These are phyloP conservation scores for Takakia lepidozioides DNA, from an alignment of 225 moss, liverwort and hornwort genomes.

Conservation along the genomic window DNA sequence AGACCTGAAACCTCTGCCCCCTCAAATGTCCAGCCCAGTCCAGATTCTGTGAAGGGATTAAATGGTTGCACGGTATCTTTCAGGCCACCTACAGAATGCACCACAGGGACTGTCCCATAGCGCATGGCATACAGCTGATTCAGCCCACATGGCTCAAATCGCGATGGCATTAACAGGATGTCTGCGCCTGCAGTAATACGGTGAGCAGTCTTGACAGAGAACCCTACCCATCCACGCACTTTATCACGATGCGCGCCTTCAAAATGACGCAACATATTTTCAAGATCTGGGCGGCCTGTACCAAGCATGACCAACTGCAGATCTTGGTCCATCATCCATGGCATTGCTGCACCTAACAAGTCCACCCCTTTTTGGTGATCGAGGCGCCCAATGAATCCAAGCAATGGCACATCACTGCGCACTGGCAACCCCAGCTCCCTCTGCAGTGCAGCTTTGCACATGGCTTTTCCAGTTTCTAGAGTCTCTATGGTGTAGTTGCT, in stretches of 20 bases:
- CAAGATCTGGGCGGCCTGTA: conserved; percentile 58
- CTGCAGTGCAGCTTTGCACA: conserved; percentile 71
- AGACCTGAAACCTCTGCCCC: conserved; percentile 26
- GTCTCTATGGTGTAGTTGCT: conserved; percentile 26
- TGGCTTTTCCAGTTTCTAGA: conserved; percentile 39
- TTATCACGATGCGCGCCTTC: conserved; percentile 56
- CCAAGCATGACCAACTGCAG: conserved; percentile 74
- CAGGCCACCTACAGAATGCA: conserved; percentile 68
- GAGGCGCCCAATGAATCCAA: conserved; percentile 74
- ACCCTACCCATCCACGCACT: conserved; percentile 80
- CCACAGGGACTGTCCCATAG: conserved; percentile 69
- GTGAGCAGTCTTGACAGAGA: conserved; percentile 60
- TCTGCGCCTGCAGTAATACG: conserved; percentile 70
- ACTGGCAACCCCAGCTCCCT: conserved; percentile 55
- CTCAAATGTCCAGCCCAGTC: conserved; percentile 74
- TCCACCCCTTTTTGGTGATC: conserved; percentile 74
- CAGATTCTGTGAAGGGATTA: conserved; percentile 58
- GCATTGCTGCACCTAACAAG: conserved; percentile 61
- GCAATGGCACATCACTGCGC: conserved; percentile 48
- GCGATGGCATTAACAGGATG: conserved; percentile 69
- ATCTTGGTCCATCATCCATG: conserved; percentile 75
- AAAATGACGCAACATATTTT: conserved; percentile 53
- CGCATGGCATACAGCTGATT: conserved; percentile 82
- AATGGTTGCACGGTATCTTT: conserved; percentile 68
- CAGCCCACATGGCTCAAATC: conserved; percentile 76